Base-by-base conservation (phyloP, 176 grass and related monocot genomes). In the Eragrostis nindensis region DNA sequence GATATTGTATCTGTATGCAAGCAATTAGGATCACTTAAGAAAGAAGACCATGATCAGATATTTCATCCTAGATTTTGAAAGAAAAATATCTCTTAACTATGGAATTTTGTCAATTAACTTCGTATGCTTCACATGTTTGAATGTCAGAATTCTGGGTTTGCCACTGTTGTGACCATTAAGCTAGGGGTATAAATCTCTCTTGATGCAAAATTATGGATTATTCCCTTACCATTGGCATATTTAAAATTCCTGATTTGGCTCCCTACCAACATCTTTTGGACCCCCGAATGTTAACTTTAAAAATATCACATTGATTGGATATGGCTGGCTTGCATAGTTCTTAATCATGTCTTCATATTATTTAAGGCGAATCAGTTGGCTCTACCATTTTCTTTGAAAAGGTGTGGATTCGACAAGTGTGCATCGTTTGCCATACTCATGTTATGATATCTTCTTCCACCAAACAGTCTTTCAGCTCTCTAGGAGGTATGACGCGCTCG, bases 401-500 rank as follows among this genome's bases (percentile, higher is more conserved):
- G n/a, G 83, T 18, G 83, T 18, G 46, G 73, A 15, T 68, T 17
- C 30, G 56, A 36, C 12, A 48, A 65, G 32, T 59, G 43, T 63
- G 80, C 30, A 22, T 50, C 41, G 10, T 30, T 9, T 69, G 8
- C 53, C 50, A 8, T 62, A 62, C 53, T 42, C 13, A 65, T 65
- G 78, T 55, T 64, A 77, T 88, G 30, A 44, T 60, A 67, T 65
- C 29, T 62, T 68, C n/a, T 42, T 14, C 45, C 41, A 71, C 63
- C 11, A 17, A 19, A 14, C 22, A 24, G 56, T 26, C 61, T 63
- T 63, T 63, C 26, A 68, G 62, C 36, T 2, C 18, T 76, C 62
- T 13, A 78, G 27, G 47, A 42, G 36, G 47, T 17, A 26, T 13
- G 25, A 74, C 27, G 21, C 59, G 57, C 38, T 83, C 59, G 12